phyloP scores from a whole-genome alignment of 208 protist genomes.

The Wallacemonas sp. region DNA sequence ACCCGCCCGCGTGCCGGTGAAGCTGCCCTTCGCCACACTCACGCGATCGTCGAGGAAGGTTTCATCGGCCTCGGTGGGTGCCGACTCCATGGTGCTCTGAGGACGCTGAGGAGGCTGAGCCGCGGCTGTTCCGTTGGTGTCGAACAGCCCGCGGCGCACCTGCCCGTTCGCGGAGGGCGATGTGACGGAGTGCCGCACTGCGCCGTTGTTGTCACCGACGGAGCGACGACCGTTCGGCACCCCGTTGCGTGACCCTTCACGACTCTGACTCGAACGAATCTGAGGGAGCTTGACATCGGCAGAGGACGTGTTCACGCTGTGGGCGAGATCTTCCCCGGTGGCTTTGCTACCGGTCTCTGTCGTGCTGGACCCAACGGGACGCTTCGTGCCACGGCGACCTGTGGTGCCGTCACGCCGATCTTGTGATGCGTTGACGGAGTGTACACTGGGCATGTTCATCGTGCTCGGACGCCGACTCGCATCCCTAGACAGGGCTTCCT shows the following conservation, averaged over 20 bases:
- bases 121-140: background rate
- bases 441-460: background rate
- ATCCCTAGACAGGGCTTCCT: background rate
- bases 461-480: background rate
- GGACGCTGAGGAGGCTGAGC: background rate
- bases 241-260: background rate
- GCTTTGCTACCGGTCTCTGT: background rate
- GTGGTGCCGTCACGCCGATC: background rate
- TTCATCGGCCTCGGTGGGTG: background rate
- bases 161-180: background rate
- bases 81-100: background rate
- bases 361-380: background rate
- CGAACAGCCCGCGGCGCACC: background rate
- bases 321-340: background rate
- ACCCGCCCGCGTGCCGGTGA: constrained; percentile 9
- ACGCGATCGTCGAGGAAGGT: constrained; percentile 2
- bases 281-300: background rate
- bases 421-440: background rate
- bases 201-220: background rate
- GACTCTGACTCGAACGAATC: constrained; percentile 1
- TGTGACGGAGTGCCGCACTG: background rate
- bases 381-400: background rate
- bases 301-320: background rate
- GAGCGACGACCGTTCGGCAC: background rate
- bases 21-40: background rate